phyloP scores from a whole-genome alignment of 345 rosid genomes.

The Trapa bicornis region DNA sequence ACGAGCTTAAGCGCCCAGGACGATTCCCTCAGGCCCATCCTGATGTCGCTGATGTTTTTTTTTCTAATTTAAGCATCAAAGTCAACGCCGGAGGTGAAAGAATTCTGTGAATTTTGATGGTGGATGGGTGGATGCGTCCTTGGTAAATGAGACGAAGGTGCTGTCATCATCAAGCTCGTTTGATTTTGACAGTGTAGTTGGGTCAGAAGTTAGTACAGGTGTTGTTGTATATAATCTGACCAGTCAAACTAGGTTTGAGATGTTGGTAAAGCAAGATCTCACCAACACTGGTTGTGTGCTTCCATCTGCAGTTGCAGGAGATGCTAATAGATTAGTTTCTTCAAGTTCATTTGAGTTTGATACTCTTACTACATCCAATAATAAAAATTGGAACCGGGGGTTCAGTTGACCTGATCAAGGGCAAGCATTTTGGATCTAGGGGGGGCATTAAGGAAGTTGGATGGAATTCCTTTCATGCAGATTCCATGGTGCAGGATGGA shows the following conservation, averaged over 20 bases:
- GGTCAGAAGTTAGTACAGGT: slow-evolving; percentile 1
- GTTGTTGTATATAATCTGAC: background rate
- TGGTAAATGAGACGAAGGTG: slow-evolving; percentile 4
- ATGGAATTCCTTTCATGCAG: slow-evolving; percentile 75
- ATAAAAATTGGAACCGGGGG: slow-evolving; percentile 19
- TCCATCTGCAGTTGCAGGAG: slow-evolving; percentile 3
- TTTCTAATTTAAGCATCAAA: slow-evolving; percentile 43
- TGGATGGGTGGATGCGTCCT: slow-evolving; percentile 1
- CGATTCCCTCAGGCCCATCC: slow-evolving; percentile 22
- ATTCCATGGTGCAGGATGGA: slow-evolving; percentile 28
- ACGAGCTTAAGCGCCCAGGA: slow-evolving; percentile 25
- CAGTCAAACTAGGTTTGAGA: slow-evolving; percentile 2
- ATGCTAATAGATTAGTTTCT: slow-evolving; percentile 11
- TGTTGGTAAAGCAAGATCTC: background rate
- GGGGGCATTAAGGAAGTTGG: slow-evolving; percentile 66
- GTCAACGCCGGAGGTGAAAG: slow-evolving; percentile 21
- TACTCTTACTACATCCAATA: slow-evolving; percentile 10
- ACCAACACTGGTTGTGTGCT: slow-evolving; percentile 3
- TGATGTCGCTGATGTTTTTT: slow-evolving; percentile 43
- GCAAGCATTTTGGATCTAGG: slow-evolving; percentile 24
- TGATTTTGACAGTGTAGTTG: slow-evolving; percentile 12
- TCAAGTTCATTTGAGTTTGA: slow-evolving; percentile 14
- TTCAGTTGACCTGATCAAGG: slow-evolving; percentile 12
- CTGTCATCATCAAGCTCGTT: slow-evolving; percentile 13
- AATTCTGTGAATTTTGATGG: slow-evolving; percentile 13